A percentile compares a stretch with the other conserved stretches of the same genome.
Conservation (phyloP, 345 rosid species). For the Bretschneidera sinensis region DNA sequence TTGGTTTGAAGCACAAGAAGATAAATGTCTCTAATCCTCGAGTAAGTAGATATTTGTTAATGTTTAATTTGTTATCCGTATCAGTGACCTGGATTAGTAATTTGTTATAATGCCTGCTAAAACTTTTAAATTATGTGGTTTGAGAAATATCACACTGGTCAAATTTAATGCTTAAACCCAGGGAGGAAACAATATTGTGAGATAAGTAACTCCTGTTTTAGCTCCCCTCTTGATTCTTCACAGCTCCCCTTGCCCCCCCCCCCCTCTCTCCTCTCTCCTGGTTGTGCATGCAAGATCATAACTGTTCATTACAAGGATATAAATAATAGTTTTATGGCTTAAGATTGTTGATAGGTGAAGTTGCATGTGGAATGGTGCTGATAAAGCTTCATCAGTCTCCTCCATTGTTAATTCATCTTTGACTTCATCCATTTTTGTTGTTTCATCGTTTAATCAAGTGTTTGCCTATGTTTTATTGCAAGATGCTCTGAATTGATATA, state of each 20-base stretch:
- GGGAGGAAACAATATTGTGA: neutral
- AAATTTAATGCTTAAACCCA: neutral
- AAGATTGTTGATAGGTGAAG: too few species aligned
- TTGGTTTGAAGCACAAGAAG: constrained; percentile 93
- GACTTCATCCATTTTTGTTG: too few species aligned
- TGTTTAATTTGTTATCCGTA: neutral
- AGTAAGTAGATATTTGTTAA: constrained; percentile 47
- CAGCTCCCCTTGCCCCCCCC: neutral
- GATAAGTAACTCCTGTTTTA: neutral
- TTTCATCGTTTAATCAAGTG: too few species aligned
- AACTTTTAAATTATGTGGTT: neutral
- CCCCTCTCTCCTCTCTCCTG: too few species aligned
- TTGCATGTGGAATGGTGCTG: too few species aligned
- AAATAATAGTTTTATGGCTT: too few species aligned
- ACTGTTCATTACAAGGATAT: too few species aligned
- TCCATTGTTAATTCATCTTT: too few species aligned
- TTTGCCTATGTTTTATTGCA: neutral
- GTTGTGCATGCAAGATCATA: too few species aligned
- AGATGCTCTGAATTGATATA: neutral
- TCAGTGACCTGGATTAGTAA: neutral
- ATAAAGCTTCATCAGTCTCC: too few species aligned
- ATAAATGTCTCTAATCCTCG: constrained; percentile 92
- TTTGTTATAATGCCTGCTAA: neutral
- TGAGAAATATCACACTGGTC: neutral
- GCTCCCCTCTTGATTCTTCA: too few species aligned